Evolutionary conservation across 2,329 filamentous ascomycete genomes (phyloP), one percentile per base, ranked within the genome.

Genomic region (Ambrosiella cleistominuta): DNA sequence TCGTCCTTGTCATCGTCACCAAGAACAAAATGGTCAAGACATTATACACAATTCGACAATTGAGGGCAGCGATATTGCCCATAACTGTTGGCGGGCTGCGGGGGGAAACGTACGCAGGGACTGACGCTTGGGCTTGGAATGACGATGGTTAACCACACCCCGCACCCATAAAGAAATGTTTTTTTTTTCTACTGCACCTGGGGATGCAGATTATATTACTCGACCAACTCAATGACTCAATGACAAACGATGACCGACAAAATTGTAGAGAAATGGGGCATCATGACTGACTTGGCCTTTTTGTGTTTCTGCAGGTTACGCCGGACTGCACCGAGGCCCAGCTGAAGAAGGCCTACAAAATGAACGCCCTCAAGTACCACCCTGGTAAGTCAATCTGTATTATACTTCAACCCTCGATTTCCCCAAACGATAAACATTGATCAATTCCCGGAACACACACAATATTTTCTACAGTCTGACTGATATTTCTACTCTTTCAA

Each of bases 341-440:
- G 72, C 75, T 98, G 64, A 96, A 93, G 76, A 89, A 90, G 67
- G 89, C 83, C 65, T 95, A 93, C 79, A 89, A 88, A 71, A 82
- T 84, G 64, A 81, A 82, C 65, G 88, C 88, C 39, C 73, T 93
- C 62, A 93, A 91, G 73, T 85, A 83, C 70, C 88, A 94, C 68
- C 88, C 88, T 68, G 85, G 85, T 88, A 79, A 64, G 80, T 50
- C 27, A 19, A 17, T 47, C 7, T 42, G 27, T 5, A 27, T 42
- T 7, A n/a, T 7, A 19, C 44, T 3, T 19, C 27, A 27, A 27
- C 27, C 27, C 27, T 27, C 27, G 27, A 27, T 13, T 47, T 8
- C 15, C 19, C 44, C 4, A 13, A 47, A 17, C n/a, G 8, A 47
- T 11, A 47, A 47, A n/a, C 19, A 8, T 47, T 47, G n/a, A 6